Evolutionary conservation across 192 early-diverging fungal species (phyloP), one percentile per base, ranked within the genome.

Genomic region (Hyaloraphidium curvatum): DNA sequence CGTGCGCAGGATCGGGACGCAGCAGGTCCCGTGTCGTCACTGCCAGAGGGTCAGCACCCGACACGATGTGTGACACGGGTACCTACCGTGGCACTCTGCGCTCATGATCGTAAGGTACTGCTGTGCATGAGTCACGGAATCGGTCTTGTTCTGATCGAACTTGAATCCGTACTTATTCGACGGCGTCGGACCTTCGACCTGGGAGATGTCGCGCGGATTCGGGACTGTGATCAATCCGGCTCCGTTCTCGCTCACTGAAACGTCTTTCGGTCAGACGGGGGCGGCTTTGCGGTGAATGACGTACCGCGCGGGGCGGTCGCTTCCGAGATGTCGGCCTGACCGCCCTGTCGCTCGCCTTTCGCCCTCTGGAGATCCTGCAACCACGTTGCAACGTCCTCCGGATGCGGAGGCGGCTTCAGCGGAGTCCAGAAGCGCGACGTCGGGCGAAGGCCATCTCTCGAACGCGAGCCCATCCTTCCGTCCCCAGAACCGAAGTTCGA

Each of bases 1-100:
- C 84, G 4, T 62, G 19, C 27, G 56, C 61, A 14, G 87, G 86
- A 68, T 89, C 75, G 0, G 87, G n/a, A n/a, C n/a, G 86, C 1
- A 78, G 50, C 39, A 77, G 40, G 0, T 66, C 56, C 1, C 60
- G 71, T 3, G 74, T 57, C 22, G 61, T 51, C 11, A 19, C 19
- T 1, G 62, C 67, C 69, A 55, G 30, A 50, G 59, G 7, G n/a
- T n/a, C n/a, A n/a, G n/a, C n/a, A n/a, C n/a, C n/a, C 35, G 17
- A 37, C 35, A 37, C 35, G 17, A 37, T 13, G 35, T 13, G 35
- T 17, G 11, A 17, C 35, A 54, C n/a, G 26, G 3, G 53, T 28
- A 30, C 19, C 28, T 9, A 64, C 69, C 71, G 59, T 80, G 75
- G 1, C 84, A 53, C 56, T 89, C 86, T 23, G 80, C 26, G 54